Base-by-base conservation (phyloP, 441 rosid species). In the Populus trichocarpa region DNA sequence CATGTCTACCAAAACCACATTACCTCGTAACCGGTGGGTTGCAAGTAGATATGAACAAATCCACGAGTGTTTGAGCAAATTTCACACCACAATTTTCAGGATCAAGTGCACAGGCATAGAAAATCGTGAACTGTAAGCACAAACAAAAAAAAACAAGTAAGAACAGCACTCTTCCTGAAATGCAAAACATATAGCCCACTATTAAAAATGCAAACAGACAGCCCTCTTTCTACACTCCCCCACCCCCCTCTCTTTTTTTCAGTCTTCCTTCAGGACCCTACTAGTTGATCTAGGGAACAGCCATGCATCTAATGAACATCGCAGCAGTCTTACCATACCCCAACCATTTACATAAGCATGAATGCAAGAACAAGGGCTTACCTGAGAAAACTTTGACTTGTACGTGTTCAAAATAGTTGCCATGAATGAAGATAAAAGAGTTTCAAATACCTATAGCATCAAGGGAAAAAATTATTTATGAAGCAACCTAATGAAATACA, bases 361-460 rank as follows among this genome's bases (percentile, higher is more conserved):
- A 23, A 65, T 74, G 63, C 22, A 71, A 36, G 71, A 75, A 18
- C 18, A 20, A 18, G 16, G 14, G 53, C 72, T 71, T 82, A 94
- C 99, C 96, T 96, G 98, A 33, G 94, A 71, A 79, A 96, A 87
- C 81, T 94, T 96, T 70, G 96, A 90, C 87, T 91, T 92, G 86
- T 87, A 84, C 0, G 93, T 90, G 76, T 74, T 87, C 78, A 96
- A 81, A 50, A 93, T 81, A n/a, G 88, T 88, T 59, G 82, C 72
- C 81, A 79, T 84, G 85, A 96, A 96, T 50, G 97, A 90, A 82
- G 83, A 74, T 59, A 89, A 85, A 78, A 94, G 93, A 40, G 83
- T 87, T 76, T 87, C 93, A 77, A 92, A 96, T 36, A 96, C 97
- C 98, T 92, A 78, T 42, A 14, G 75, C 32, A 61, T 70, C 26